Evolutionary conservation across 495 filamentous ascomycete species (phyloP), one percentile per base, ranked within the genome.

Genomic region (Hypomontagnella monticulosa): DNA sequence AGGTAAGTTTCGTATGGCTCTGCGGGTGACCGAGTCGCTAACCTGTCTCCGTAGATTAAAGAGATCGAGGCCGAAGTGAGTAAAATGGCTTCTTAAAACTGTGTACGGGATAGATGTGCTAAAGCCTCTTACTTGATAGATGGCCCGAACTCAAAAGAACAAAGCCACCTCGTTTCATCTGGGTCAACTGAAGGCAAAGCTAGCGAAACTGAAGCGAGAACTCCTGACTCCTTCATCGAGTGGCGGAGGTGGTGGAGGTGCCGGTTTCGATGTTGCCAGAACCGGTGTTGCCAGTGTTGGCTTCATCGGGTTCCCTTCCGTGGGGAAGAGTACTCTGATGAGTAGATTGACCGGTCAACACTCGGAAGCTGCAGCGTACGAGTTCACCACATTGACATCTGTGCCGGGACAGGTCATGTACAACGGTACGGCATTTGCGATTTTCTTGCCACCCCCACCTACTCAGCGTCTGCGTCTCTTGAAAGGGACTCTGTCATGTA

Each of bases 281-380:
- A 99, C 95, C 46, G 95, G 95, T 85, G 95, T 98, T 62, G 95
- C 95, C 58, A 94, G 91, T 83, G 86, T 97, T 81, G 93, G 89
- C 66, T 93, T 93, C 59, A 81, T 83, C 63, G 92, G 89, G 54
- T 99, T 99, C 74, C 95, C 95, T 9, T 98, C 95, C 18, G 95
- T 99, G 56, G 96, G 95, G 40, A 99, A 99, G 82, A 96, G 91
- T 84, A 99, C 95, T 41, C 82, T 99, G 68, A 96, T 99, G 92
- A 97, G 88, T 77, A 87, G 83, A 75, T 80, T 99, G 71, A 99
- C 95, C 19, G 95, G 95, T 37, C 93, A 97, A 76, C 93, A 98
- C 74, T 98, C 96, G 3, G 95, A 99, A 84, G 95, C 86, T 38
- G 95, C 95, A 33, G 95, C 93, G 34, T 99, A 99, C 78, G 95